Conservation (phyloP, 2,329 filamentous ascomycete species). For the Aureobasidium sp. region DNA sequence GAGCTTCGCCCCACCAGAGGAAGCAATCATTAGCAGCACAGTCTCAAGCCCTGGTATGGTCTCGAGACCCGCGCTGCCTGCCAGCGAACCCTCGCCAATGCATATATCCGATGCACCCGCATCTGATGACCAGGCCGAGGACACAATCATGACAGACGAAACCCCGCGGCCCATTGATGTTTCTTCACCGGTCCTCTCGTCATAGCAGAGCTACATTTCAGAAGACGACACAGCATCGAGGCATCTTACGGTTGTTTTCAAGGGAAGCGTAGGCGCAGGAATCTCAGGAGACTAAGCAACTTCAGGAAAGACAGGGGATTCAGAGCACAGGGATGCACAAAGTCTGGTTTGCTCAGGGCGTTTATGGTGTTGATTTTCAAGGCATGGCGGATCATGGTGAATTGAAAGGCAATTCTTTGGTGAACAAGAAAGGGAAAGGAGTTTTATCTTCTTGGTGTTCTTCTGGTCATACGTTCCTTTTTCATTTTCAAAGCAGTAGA, state of each 20-base stretch:
- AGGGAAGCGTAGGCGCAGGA: conserved; percentile 1
- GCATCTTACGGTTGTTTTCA: neutral
- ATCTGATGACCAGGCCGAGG: conserved; percentile 2
- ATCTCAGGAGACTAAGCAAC: neutral
- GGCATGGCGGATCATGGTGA: neutral
- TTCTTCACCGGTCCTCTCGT: neutral
- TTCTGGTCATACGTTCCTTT: neutral
- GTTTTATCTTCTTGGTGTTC: neutral
- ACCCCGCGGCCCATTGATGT: neutral
- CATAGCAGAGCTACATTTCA: neutral
- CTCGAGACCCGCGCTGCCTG: neutral
- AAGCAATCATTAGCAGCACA: neutral
- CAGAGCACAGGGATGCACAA: neutral
- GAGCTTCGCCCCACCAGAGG: conserved; percentile 15
- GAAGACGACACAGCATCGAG: neutral
- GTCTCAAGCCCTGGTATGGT: neutral
- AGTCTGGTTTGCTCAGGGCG: neutral
- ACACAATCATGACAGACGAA: conserved; percentile 5
- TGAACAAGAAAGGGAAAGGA: neutral
- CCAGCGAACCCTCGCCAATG: conserved; percentile 4
- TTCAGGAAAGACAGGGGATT: neutral
- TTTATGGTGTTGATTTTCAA: neutral
- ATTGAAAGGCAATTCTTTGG: neutral
- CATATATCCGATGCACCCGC: neutral
- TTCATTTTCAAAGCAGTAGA: neutral